Evolutionary conservation across 2,329 filamentous ascomycete species (phyloP), one percentile per base, ranked within the genome.

Genomic region (Fusarium sp.): DNA sequence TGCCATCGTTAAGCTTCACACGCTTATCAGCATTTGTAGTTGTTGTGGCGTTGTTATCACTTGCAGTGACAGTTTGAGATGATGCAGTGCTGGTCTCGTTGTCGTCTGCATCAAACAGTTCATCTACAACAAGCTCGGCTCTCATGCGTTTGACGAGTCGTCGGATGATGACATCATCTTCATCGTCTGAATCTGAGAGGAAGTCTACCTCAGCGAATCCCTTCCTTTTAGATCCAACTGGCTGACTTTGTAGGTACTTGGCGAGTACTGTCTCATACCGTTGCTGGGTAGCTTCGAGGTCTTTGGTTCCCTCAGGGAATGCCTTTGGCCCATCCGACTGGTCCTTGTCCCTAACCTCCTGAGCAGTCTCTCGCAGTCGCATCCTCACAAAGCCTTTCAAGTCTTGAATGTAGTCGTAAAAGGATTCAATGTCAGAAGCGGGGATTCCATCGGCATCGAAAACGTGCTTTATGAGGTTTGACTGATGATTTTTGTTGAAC

Each of bases 401-500:
- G 46, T 92, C 92, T 54, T 84, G 80, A 63, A 97, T 85, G 77
- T 97, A 98, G 47, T 86, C 82, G 71, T 89, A 85, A 37, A 97
- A 86, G 19, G 87, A 81, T 42, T 84, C 77, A 55, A 91, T 87
- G 76, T 94, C 85, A 56, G 83, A 78, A 14, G 87, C 78, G 1
- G 93, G 91, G 38, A 97, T 84, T 60, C 85, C 84, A 67, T 87
- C 84, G 63, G 87, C 78, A 66, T 91, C 87, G 72, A 96, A 91
- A 41, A 90, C 78, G 78, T 96, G 88, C 75, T 95, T 94, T 72
- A 97, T 85, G 11, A 97, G 81, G 67, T 91, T 86, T 49, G 88
- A 91, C 76, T 97, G 93, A 72, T 92, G 87, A 68, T 92, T 93
- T 79, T 97, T 97, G 80, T 96, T 96, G 80, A 97, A 98, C 76